Conservation (phyloP, 73 alveolate genomes). For the Paraurostyla sp. region DNA sequence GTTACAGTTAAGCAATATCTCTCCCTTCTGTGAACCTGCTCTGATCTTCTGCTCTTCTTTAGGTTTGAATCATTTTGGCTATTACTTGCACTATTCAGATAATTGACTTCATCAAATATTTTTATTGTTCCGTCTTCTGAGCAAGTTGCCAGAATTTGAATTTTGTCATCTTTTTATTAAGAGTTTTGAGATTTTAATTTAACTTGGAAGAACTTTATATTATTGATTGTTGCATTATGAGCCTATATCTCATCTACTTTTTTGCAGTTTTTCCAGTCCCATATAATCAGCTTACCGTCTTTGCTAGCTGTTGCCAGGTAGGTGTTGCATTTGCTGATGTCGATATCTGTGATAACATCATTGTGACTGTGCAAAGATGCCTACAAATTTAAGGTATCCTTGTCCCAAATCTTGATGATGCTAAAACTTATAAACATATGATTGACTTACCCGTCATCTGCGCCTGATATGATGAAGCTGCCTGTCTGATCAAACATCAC, state of each 20-base stretch:
- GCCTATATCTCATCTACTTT: slow-evolving; percentile 26
- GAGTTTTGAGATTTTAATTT: background rate
- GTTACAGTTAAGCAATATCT: background rate
- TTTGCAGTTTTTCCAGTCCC: slow-evolving; percentile 62
- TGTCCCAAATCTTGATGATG: slow-evolving; percentile 68
- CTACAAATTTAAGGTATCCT: slow-evolving; percentile 63
- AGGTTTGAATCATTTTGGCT: background rate
- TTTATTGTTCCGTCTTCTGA: slow-evolving; percentile 72
- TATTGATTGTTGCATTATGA: slow-evolving; percentile 48
- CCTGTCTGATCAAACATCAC: slow-evolving; percentile 53
- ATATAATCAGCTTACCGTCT: slow-evolving; percentile 57
- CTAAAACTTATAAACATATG: background rate
- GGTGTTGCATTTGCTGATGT: slow-evolving; percentile 70
- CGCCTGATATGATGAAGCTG: slow-evolving; percentile 62
- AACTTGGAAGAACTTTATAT: slow-evolving; percentile 44
- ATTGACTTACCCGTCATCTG: slow-evolving; percentile 71
- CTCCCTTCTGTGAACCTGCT: background rate
- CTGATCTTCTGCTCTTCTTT: slow-evolving; percentile 27
- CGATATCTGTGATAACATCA: slow-evolving; percentile 61
- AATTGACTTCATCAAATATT: slow-evolving; percentile 38
- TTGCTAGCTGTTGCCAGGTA: slow-evolving; percentile 59
- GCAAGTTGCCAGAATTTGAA: slow-evolving; percentile 42
- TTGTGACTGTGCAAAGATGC: slow-evolving; percentile 72
- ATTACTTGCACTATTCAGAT: background rate
- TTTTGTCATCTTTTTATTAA: background rate